These are phyloP conservation scores for Aspergillus sp. DNA, from an alignment of 2,329 filamentous ascomycete genomes.

Conservation along the genomic window DNA sequence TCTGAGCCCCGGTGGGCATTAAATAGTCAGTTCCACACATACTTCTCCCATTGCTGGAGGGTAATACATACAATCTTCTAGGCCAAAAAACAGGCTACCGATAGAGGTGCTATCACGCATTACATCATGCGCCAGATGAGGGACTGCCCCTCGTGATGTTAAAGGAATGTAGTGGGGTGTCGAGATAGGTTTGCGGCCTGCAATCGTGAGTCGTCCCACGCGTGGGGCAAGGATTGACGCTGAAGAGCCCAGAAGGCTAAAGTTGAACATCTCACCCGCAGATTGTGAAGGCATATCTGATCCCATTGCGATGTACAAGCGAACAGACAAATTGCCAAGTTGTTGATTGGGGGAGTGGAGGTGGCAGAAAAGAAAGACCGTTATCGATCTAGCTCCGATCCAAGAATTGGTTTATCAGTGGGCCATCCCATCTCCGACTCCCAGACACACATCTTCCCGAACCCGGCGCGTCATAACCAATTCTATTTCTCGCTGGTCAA, in stretches of 20 bases:
- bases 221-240: slow-evolving; percentile 53
- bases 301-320: slow-evolving; percentile 26
- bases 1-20: slow-evolving; percentile 35
- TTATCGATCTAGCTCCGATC: slow-evolving; percentile 3
- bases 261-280: slow-evolving; percentile 38
- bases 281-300: slow-evolving; percentile 20
- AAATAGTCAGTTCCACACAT: slow-evolving; percentile 26
- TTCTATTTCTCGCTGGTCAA: not conserved
- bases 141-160: slow-evolving; percentile 79
- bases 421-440: not conserved
- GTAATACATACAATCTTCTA: slow-evolving; percentile 81
- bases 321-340: not conserved
- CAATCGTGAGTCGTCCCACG: slow-evolving; percentile 65
- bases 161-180: slow-evolving; percentile 82
- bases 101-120: slow-evolving; percentile 65
- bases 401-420: not conserved
- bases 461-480: not conserved
- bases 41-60: not conserved
- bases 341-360: not conserved
- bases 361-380: slow-evolving; percentile 5
- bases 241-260: slow-evolving; percentile 34
- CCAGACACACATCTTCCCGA: not conserved
- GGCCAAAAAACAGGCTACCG: slow-evolving; percentile 71
- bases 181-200: slow-evolving; percentile 63
- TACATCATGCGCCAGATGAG: slow-evolving; percentile 87